These are phyloP conservation scores for Colletotrichum orbiculare DNA, from an alignment of 2,329 filamentous ascomycete genomes.

Conservation along the genomic window DNA sequence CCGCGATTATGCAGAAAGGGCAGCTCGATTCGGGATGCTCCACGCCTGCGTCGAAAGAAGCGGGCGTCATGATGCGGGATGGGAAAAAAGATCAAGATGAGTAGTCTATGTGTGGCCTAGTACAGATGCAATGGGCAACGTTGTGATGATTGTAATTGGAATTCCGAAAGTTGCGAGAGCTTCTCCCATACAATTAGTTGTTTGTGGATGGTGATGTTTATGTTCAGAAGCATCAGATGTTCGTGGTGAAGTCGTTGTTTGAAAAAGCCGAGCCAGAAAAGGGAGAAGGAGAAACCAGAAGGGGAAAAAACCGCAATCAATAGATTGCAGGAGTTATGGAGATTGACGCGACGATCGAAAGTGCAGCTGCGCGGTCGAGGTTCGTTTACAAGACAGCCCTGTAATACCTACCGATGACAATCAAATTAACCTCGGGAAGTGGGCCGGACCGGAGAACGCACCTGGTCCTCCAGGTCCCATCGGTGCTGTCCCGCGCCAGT, in stretches of 20 bases:
- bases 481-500: background rate
- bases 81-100: background rate
- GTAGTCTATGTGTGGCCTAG: too few species aligned
- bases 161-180: too few species aligned
- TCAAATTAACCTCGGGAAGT: conserved; percentile 34
- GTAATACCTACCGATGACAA: background rate
- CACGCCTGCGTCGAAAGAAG: conserved; percentile 34
- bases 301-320: background rate
- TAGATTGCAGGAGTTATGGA: background rate
- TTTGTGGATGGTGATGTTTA: too few species aligned
- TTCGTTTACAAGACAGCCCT: conserved; percentile 5
- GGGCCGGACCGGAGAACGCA: conserved; percentile 16
- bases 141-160: too few species aligned
- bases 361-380: conserved; percentile 6
- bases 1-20: conserved; percentile 72
- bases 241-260: background rate
- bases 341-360: conserved; percentile 9
- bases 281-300: background rate
- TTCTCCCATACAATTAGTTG: too few species aligned
- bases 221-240: conserved; percentile 1
- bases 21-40: conserved; percentile 54
- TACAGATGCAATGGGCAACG: too few species aligned
- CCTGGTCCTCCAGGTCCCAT: conserved; percentile 1
- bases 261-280: background rate
- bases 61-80: conserved; percentile 24